These are phyloP conservation scores for Oldenlandia corymbosa DNA, from an alignment of 257 asterid genomes.

Conservation along the genomic window DNA sequence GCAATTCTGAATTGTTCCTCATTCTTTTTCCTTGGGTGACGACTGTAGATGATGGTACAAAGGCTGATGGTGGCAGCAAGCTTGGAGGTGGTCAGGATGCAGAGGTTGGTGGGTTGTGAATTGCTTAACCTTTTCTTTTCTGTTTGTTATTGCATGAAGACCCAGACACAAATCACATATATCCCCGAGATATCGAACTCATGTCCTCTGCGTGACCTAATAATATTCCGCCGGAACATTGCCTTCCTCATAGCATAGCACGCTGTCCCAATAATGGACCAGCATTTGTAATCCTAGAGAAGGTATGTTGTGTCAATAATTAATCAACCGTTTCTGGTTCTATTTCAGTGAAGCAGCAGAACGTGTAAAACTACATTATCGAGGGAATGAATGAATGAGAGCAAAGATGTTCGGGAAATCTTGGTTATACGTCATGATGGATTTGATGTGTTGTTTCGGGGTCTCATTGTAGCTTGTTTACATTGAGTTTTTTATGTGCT, in stretches of 20 bases:
- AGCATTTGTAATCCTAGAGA: not conserved
- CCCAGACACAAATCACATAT: not conserved
- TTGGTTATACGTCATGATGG: conserved; percentile 23
- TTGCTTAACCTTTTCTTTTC: not conserved
- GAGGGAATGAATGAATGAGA: conserved; percentile 16
- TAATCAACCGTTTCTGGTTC: not conserved
- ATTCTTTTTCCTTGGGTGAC: conserved; percentile 6
- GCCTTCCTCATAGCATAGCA: too few species aligned
- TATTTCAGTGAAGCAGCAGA: conserved; percentile 51
- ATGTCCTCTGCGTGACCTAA: not conserved
- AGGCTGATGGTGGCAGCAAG: conserved; percentile 45
- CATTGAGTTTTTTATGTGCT: conserved; percentile 28
- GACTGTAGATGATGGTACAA: conserved; percentile 53
- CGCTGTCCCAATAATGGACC: not conserved
- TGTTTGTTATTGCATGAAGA: not conserved
- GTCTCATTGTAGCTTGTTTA: conserved; percentile 25
- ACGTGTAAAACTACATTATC: conserved; percentile 20
- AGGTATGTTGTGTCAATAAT: not conserved
- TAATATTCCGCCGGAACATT: too few species aligned
- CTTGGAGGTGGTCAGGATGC: conserved; percentile 53
- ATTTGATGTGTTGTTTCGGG: conserved; percentile 23
- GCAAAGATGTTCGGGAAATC: conserved; percentile 19
- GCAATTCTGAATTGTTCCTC: conserved; percentile 1
- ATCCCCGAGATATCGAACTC: not conserved
- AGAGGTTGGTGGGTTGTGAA: conserved; percentile 39